phyloP scores from a whole-genome alignment of 164 flowering plant species.

The Santalum album region DNA sequence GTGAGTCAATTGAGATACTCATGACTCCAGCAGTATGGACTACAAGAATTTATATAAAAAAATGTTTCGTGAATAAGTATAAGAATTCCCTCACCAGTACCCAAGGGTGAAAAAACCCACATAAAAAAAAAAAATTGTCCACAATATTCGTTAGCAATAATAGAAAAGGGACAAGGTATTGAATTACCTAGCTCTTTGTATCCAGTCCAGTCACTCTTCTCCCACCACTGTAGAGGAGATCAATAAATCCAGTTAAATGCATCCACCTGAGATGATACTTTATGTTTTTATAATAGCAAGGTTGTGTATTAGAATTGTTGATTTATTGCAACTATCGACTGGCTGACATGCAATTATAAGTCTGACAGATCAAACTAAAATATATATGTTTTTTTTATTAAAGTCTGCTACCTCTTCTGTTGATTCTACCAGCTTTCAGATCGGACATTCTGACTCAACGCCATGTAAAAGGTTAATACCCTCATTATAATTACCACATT shows the following conservation, averaged over 20 bases:
- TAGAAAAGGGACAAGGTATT: slow-evolving; percentile 6
- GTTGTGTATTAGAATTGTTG: neutral
- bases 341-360: slow-evolving; percentile 1
- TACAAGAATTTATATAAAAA: no score
- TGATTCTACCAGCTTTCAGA: neutral
- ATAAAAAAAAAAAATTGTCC: no score
- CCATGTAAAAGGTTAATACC: neutral
- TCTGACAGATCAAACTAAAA: no score
- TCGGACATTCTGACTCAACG: neutral
- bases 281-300: slow-evolving; percentile 26
- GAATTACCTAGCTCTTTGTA: slow-evolving; percentile 90
- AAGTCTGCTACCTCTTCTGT: neutral
- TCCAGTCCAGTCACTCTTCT: slow-evolving; percentile 99
- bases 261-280: slow-evolving; percentile 62
- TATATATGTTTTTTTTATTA: no score
- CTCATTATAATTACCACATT: neutral
- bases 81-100: no score
- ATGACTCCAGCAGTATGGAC: no score
- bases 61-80: no score
- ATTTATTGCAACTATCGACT: slow-evolving; percentile 1
- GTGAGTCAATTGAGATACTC: no score
- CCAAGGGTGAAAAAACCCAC: no score
- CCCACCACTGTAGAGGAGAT: slow-evolving; percentile 99
- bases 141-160: no score
- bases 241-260: slow-evolving; percentile 67